A percentile compares a stretch with the other conserved stretches of the same genome.
These are phyloP conservation scores for Ogataea degrootiae DNA, from an alignment of 805 yeast species.

Conservation along the genomic window DNA sequence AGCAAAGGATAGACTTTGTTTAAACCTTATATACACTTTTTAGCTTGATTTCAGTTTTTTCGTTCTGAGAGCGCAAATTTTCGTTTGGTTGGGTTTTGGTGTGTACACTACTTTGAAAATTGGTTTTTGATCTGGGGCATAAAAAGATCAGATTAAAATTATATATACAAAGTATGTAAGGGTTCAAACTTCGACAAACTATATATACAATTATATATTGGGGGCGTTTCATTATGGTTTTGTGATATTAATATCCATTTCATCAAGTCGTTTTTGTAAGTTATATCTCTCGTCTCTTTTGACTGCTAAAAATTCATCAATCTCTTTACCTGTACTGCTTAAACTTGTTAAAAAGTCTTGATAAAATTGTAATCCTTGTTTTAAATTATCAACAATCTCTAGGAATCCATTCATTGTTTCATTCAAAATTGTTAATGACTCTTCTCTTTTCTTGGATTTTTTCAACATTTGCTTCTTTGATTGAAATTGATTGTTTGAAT, in stretches of 20 bases:
- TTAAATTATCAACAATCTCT: slow-evolving; percentile 55
- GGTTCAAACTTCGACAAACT: too few species aligned
- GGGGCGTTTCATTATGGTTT: too few species aligned
- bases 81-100: too few species aligned
- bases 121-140: too few species aligned
- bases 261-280: slow-evolving; percentile 31
- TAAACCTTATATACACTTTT: too few species aligned
- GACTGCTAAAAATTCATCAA: slow-evolving; percentile 23
- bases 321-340: slow-evolving; percentile 37
- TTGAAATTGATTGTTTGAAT: slow-evolving; percentile 34
- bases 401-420: slow-evolving; percentile 44
- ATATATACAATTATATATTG: neutral
- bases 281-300: slow-evolving; percentile 51
- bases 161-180: too few species aligned
- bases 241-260: neutral
- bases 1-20: too few species aligned
- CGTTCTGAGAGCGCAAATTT: too few species aligned
- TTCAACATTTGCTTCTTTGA: slow-evolving; percentile 29
- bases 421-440: slow-evolving; percentile 48
- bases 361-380: slow-evolving; percentile 71
- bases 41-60: too few species aligned
- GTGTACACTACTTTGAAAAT: too few species aligned
- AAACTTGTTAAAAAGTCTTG: slow-evolving; percentile 46
- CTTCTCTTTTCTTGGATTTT: slow-evolving; percentile 36
- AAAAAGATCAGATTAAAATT: too few species aligned